Percentiles rank a stretch among this genome's conserved stretches.
Conservation (phyloP, 805 yeast genomes). For the Isabelozyma pseudorhagii region DNA sequence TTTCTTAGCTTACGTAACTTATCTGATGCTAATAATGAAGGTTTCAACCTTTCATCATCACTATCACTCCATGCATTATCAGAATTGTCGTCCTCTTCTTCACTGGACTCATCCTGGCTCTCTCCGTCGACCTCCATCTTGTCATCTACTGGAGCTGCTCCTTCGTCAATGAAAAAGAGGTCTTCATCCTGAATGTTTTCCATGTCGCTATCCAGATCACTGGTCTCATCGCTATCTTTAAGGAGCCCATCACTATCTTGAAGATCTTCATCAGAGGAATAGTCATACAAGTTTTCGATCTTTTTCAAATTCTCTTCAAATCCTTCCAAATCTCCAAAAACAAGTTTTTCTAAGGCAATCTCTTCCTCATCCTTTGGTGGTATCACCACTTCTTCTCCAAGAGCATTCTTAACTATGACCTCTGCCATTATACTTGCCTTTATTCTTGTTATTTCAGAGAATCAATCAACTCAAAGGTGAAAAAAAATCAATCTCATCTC, state of each 20-base stretch:
- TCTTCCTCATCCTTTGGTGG: slow-evolving; percentile 88
- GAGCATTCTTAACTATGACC: not conserved
- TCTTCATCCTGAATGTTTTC: slow-evolving; percentile 35
- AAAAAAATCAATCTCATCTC: not conserved
- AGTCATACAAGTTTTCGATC: slow-evolving; percentile 54
- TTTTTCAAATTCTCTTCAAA: slow-evolving; percentile 63
- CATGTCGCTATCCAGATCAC: slow-evolving; percentile 28
- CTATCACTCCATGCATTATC: slow-evolving; percentile 74
- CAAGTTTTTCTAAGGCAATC: slow-evolving; percentile 69
- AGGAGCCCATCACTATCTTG: slow-evolving; percentile 16
- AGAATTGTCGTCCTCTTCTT: slow-evolving; percentile 31
- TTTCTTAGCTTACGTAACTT: slow-evolving; percentile 70
- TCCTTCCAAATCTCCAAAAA: slow-evolving; percentile 84
- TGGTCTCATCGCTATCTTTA: slow-evolving; percentile 37
- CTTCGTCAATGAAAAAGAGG: slow-evolving; percentile 44
- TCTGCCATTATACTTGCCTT: not conserved
- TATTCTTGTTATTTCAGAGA: not conserved
- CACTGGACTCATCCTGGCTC: slow-evolving; percentile 24
- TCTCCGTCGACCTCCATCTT: slow-evolving; percentile 20
- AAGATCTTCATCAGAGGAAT: slow-evolving; percentile 39
- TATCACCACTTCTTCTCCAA: slow-evolving; percentile 20
- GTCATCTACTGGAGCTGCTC: slow-evolving; percentile 16
- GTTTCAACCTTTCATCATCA: slow-evolving; percentile 74
- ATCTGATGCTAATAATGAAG: slow-evolving; percentile 59
- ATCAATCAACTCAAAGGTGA: not conserved